phyloP scores from a whole-genome alignment of 306 rosid genomes.

The Coriaria nepalensis region DNA sequence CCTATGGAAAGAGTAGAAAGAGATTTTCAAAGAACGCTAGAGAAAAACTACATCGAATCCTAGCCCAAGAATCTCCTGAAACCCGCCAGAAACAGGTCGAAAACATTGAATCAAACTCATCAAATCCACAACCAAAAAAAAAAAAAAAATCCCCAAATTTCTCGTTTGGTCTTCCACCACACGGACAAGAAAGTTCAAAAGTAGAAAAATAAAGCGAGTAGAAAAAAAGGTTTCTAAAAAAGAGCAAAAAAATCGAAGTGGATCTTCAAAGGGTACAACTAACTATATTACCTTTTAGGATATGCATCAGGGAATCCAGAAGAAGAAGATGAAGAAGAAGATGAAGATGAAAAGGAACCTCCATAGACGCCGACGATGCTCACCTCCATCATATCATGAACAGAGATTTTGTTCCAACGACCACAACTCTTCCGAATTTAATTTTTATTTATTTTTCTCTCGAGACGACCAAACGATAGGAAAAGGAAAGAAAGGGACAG shows the following conservation, averaged over 20 bases:
- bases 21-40: slow-evolving; percentile 36
- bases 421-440: neutral
- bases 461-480: neutral
- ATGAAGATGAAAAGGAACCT: slow-evolving; percentile 13
- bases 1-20: slow-evolving; percentile 11
- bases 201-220: neutral
- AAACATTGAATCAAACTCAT: slow-evolving; percentile 43
- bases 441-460: neutral
- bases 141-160: slow-evolving; percentile 6
- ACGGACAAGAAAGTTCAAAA: neutral
- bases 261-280: slow-evolving; percentile 24
- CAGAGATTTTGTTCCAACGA: slow-evolving; percentile 20
- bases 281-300: slow-evolving; percentile 49
- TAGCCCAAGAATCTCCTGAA: slow-evolving; percentile 32
- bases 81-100: slow-evolving; percentile 49
- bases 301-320: slow-evolving; percentile 51
- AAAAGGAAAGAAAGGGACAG: neutral
- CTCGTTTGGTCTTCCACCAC: neutral
- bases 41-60: slow-evolving; percentile 33
- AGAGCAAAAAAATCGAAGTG: slow-evolving; percentile 14
- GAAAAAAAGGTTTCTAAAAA: neutral
- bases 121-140: slow-evolving; percentile 30
- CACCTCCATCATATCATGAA: slow-evolving; percentile 48
- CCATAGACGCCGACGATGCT: slow-evolving; percentile 45
- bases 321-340: slow-evolving; percentile 13